phyloP scores from a whole-genome alignment of 2,329 filamentous ascomycete species.

The Meredithiella fracta region DNA sequence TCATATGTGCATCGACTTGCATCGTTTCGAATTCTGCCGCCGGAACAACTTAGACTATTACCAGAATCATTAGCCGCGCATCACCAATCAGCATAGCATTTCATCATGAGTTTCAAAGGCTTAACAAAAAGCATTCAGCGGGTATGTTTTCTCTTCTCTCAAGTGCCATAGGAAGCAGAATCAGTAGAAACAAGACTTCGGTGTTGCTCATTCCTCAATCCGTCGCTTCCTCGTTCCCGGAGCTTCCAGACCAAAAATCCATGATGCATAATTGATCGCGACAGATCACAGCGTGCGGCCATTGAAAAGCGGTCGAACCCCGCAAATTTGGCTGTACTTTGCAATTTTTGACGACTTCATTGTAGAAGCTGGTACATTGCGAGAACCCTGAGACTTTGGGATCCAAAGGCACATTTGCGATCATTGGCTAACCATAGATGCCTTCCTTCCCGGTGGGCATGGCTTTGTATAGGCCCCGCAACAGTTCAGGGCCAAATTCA shows the following conservation, averaged over 20 bases:
- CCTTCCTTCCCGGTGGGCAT: not conserved
- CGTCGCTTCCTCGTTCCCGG: slow-evolving; percentile 1
- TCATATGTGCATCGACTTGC: not conserved
- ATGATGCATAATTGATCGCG: not conserved
- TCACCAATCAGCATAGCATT: not conserved
- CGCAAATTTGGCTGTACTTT: not conserved
- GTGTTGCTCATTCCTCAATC: not conserved
- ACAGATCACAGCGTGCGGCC: not conserved
- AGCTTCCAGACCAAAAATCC: slow-evolving; percentile 8
- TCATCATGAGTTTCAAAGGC: slow-evolving; percentile 85
- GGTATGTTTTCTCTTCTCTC: slow-evolving; percentile 34
- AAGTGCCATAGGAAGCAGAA: not conserved
- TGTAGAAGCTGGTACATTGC: too few relatives aligned
- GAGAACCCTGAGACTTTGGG: too few relatives aligned
- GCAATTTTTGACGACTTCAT: too few relatives aligned
- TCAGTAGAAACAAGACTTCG: not conserved
- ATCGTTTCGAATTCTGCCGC: not conserved
- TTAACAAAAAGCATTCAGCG: slow-evolving; percentile 79
- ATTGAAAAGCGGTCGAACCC: not conserved
- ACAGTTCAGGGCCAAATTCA: slow-evolving; percentile 80
- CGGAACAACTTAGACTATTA: not conserved
- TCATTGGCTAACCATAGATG: not conserved
- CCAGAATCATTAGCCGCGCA: not conserved
- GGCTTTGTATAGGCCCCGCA: slow-evolving; percentile 53
- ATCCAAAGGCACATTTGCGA: too few relatives aligned